Base-by-base conservation (phyloP, 176 grass and related monocot genomes). In the Metroxylon sagu region DNA sequence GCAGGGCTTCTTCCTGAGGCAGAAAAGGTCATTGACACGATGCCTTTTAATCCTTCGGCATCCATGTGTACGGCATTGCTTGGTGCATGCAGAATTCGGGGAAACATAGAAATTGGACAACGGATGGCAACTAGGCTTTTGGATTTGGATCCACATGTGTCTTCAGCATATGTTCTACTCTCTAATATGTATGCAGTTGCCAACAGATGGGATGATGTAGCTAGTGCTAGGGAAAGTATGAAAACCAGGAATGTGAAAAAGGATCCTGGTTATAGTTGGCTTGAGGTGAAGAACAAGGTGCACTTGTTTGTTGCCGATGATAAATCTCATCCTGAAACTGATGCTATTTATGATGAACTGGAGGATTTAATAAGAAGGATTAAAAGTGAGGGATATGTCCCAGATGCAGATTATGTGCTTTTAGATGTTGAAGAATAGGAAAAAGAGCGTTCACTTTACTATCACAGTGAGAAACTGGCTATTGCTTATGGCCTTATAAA, bases 341-440 rank as follows among this genome's bases (percentile, higher is more conserved):
- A 59, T 48, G 18, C 50, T n/a, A 73, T 73, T 63, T 73, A 73
- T 27, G 18, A 48, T 51, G 50, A 73, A 31, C 59, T 73, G 29
- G 59, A 73, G 30, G 59, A 73, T 17, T 29, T 73, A 50, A 54
- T 73, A 53, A 63, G 27, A 23, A 73, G 43, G 59, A 73, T 73
- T 25, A 73, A 73, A 55, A 59, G 54, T 54, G 59, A 63, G 29
- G 70, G 70, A 4, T 73, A 73, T 48, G 51, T 73, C 2, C 70
- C 70, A 18, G 70, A 63, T 54, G 63, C 59, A 3, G 50, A 62
- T 25, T 73, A 26, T 14, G 59, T 63, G 51, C 59, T 73, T 62
- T 55, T 73, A 63, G 70, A 73, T 73, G 59, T 73, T 48, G 26
- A 63, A 29, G 70, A 73, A 63, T 59, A 73, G 19, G 70, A 73